A percentile compares a stretch with the other conserved stretches of the same genome.
These are phyloP conservation scores for Anisodus tanguticus DNA, from an alignment of 257 asterid genomes.

Conservation along the genomic window DNA sequence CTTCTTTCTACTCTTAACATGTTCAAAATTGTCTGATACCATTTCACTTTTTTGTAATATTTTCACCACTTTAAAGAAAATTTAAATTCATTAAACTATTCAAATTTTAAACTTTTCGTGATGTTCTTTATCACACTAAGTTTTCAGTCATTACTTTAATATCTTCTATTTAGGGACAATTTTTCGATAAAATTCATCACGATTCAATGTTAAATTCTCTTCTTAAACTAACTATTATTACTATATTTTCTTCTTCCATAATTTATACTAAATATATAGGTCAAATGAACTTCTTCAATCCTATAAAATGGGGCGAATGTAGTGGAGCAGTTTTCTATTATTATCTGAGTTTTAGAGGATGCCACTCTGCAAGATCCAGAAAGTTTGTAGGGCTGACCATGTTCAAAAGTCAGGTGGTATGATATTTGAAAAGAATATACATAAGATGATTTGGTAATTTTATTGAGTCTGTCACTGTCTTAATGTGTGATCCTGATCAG, in stretches of 20 bases:
- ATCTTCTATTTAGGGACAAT: not conserved
- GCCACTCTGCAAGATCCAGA: conserved; percentile 17
- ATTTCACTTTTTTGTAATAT: not conserved
- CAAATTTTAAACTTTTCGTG: not conserved
- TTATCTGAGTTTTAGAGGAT: not conserved
- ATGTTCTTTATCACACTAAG: not conserved
- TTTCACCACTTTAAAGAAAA: not conserved
- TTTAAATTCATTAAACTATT: not conserved
- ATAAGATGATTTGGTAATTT: conserved; percentile 20
- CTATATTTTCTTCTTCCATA: not conserved
- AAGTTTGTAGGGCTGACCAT: not conserved
- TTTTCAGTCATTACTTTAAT: not conserved
- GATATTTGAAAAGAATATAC: conserved; percentile 14
- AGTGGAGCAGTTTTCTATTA: not conserved
- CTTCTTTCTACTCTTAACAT: not conserved
- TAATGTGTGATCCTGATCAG: conserved; percentile 13
- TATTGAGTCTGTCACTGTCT: not conserved
- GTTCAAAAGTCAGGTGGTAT: too few relatives aligned
- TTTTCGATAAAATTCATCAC: not conserved
- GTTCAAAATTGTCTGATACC: not conserved
- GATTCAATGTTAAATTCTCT: not conserved
- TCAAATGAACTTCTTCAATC: not conserved
- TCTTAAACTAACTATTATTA: conserved; percentile 9
- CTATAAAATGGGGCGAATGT: not conserved
- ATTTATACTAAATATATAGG: not conserved